phyloP scores from a whole-genome alignment of 164 flowering plant species.

The Nymphaea thermarum region DNA sequence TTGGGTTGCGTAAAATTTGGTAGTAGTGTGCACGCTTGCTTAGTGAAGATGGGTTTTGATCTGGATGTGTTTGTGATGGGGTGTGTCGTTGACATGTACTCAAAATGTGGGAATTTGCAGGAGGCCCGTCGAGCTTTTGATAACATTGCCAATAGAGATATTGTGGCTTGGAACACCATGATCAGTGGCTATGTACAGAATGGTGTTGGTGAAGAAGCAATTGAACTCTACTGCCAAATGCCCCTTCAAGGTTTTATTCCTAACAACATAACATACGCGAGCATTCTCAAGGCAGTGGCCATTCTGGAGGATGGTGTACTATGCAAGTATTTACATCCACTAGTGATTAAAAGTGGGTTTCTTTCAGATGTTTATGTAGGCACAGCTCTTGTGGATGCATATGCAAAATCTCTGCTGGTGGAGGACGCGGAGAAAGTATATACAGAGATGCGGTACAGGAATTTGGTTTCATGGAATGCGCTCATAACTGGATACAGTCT shows the following conservation, averaged over 20 bases:
- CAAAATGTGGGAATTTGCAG: slow-evolving; percentile 4
- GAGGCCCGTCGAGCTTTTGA: slow-evolving; percentile 1
- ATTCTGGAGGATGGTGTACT: slow-evolving; percentile 1
- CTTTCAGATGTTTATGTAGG: slow-evolving; percentile 6
- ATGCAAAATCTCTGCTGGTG: slow-evolving; percentile 2
- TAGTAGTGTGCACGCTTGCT: slow-evolving; percentile 2
- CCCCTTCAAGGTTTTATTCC: slow-evolving; percentile 4
- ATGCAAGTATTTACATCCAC: slow-evolving; percentile 4
- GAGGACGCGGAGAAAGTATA: slow-evolving; percentile 4
- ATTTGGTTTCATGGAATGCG: slow-evolving; percentile 5
- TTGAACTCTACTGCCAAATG: neutral
- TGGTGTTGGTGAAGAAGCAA: slow-evolving; percentile 2
- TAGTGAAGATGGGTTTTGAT: slow-evolving; percentile 2
- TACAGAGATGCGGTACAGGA: slow-evolving; percentile 5
- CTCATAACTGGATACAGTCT: slow-evolving; percentile 5
- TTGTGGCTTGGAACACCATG: slow-evolving; percentile 8
- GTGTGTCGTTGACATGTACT: slow-evolving; percentile 4
- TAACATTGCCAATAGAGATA: slow-evolving; percentile 4
- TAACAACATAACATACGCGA: slow-evolving; percentile 3
- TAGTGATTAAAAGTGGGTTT: slow-evolving; percentile 3
- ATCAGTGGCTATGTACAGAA: slow-evolving; percentile 7
- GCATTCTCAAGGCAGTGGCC: slow-evolving; percentile 6
- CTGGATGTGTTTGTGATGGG: slow-evolving; percentile 4
- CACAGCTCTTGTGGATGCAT: slow-evolving; percentile 7
- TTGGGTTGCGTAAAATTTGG: slow-evolving; percentile 1